Percentiles rank a stretch among this genome's conserved stretches.
These are phyloP conservation scores for Stellera chamaejasme DNA, from an alignment of 345 rosid genomes.

Conservation along the genomic window DNA sequence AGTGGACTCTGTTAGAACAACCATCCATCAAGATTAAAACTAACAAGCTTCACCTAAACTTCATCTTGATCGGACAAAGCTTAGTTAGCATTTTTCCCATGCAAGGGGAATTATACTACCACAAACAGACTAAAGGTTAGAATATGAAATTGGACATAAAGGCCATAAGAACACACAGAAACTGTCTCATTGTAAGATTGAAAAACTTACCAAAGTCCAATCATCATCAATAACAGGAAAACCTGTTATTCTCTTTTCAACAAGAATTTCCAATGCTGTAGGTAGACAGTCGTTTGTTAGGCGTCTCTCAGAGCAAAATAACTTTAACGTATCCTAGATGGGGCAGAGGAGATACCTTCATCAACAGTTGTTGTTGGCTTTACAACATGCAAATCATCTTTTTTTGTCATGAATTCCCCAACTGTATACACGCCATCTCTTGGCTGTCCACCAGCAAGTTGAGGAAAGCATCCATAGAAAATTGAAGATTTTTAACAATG, in stretches of 20 bases:
- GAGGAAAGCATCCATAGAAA: constrained; percentile 3
- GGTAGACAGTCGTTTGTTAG: constrained; percentile 12
- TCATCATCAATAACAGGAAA: constrained; percentile 87
- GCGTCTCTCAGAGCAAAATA: neutral
- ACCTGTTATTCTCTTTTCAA: constrained; percentile 72
- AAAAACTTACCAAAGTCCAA: constrained; percentile 58
- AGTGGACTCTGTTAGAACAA: no score
- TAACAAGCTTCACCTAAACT: no score
- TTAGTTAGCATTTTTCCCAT: no score
- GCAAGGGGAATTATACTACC: no score
- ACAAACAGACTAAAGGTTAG: no score
- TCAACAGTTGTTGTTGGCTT: constrained; percentile 79
- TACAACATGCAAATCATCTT: constrained; percentile 62
- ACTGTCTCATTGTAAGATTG: neutral
- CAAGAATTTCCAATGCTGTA: constrained; percentile 66
- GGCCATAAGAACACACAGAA: no score
- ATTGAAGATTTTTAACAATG: neutral
- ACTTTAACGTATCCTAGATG: neutral
- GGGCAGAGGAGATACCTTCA: constrained; percentile 40
- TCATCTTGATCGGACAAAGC: no score
- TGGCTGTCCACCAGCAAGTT: constrained; percentile 29
- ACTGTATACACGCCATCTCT: constrained; percentile 56
- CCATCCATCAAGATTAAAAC: no score
- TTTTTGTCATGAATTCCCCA: constrained; percentile 84
- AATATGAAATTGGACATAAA: no score